Evolutionary conservation across 352 stramenopile genomes (phyloP).

Genomic region (Globisporangium barbulae): DNA sequence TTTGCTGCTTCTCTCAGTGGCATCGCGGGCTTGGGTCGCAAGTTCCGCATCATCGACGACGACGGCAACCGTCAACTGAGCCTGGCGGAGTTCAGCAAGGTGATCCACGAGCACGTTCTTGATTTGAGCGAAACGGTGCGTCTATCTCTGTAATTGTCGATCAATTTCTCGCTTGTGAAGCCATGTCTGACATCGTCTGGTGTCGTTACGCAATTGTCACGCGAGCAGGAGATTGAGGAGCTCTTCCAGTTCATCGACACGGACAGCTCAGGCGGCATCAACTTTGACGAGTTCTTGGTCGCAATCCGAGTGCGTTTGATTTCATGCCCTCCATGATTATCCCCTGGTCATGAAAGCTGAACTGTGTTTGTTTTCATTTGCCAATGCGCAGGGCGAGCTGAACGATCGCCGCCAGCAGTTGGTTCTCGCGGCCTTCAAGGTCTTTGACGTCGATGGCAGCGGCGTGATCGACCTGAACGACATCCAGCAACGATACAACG

Average conservation of each 20-base stretch:
- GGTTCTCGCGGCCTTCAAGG: conserved; percentile 64
- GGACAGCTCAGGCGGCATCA: conserved; percentile 74
- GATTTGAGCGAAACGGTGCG: conserved; percentile 41
- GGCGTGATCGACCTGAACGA: conserved; percentile 55
- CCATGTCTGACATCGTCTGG: not conserved
- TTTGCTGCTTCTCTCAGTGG: conserved; percentile 25
- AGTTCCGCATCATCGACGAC: conserved; percentile 90
- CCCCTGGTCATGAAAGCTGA: not conserved
- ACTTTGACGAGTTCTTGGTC: conserved; percentile 70
- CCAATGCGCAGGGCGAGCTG: conserved; percentile 26
- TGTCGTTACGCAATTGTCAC: not conserved
- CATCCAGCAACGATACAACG: conserved; percentile 45
- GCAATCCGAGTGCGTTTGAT: conserved; percentile 34
- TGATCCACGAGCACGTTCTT: conserved; percentile 62
- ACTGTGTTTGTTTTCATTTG: conserved; percentile 8
- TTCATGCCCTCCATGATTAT: not conserved
- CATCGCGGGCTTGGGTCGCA: conserved; percentile 71
- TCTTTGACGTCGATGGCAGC: conserved; percentile 55
- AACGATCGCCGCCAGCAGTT: conserved; percentile 45
- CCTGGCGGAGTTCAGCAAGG: conserved; percentile 75
- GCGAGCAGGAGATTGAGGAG: conserved; percentile 47
- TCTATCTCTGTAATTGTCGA: not conserved
- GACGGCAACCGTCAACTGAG: conserved; percentile 79
- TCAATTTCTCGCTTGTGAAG: not conserved
- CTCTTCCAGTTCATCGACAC: conserved; percentile 85